Percentiles rank a stretch among this genome's conserved stretches.
Conservation (phyloP, 176 grass and related monocot species). For the Elymus sibiricus region DNA sequence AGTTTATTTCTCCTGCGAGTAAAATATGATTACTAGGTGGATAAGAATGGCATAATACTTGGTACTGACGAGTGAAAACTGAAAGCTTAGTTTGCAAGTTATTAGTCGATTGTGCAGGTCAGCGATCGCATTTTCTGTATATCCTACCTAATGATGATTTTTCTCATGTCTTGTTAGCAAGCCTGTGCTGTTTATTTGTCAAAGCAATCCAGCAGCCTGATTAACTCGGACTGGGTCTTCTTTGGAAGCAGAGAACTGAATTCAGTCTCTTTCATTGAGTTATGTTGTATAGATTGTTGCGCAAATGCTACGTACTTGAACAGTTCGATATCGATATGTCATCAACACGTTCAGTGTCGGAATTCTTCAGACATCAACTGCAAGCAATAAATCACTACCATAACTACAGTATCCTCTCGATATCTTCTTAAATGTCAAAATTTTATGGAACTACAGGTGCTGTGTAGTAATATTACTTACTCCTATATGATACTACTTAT, state of each 20-base stretch:
- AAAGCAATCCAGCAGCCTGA: not conserved
- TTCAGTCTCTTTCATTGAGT: slow-evolving; percentile 23
- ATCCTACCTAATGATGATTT: not conserved
- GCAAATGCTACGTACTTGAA: not conserved
- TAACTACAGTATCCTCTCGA: not conserved
- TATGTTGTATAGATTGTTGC: not conserved
- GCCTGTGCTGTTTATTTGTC: not conserved
- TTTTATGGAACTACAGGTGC: not conserved
- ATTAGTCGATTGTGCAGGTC: not conserved
- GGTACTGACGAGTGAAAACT: not conserved
- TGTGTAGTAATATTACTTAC: too few species aligned
- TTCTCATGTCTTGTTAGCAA: not conserved
- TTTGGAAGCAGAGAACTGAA: slow-evolving; percentile 9
- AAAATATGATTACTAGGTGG: not conserved
- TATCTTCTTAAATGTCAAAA: not conserved
- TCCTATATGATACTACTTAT: too few species aligned
- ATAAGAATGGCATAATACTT: not conserved
- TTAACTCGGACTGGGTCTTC: not conserved
- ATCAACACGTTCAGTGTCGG: not conserved
- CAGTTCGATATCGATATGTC: not conserved
- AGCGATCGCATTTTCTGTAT: not conserved
- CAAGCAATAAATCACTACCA: not conserved
- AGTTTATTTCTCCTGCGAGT: not conserved
- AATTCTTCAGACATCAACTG: slow-evolving; percentile 5
- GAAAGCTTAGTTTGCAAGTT: slow-evolving; percentile 24